These are phyloP conservation scores for Trypanosoma brucei DNA, from an alignment of 208 protist species.

Conservation along the genomic window DNA sequence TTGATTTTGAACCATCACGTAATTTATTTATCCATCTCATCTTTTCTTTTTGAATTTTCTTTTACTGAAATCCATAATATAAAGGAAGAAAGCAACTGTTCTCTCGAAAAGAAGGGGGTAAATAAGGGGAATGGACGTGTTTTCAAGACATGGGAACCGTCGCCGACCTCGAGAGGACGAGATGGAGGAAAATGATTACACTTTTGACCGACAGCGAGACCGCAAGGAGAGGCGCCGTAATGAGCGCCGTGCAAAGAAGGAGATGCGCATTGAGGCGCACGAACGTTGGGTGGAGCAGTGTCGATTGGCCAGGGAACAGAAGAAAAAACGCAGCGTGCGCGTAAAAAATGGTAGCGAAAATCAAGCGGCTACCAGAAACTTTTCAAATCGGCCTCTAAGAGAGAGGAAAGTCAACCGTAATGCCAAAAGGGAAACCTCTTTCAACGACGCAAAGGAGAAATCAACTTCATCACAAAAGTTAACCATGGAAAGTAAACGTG, in stretches of 20 bases:
- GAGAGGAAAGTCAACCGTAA: no score
- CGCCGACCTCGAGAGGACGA: conserved; percentile 4
- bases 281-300: conserved; percentile 46
- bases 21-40: no score
- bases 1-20: no score
- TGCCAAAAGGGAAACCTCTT: no score
- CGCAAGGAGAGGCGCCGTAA: conserved; percentile 58
- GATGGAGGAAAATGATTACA: conserved; percentile 1
- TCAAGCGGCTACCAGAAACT: no score
- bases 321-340: conserved; percentile 5
- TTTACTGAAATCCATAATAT: neutral
- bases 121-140: neutral
- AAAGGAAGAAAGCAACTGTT: neutral
- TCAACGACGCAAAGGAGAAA: conserved; percentile 13
- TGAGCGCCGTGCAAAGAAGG: conserved; percentile 42
- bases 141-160: neutral
- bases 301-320: conserved; percentile 15
- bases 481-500: conserved; percentile 4
- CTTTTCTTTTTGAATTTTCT: no score
- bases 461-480: conserved; percentile 4
- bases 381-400: no score
- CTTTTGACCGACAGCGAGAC: conserved; percentile 38
- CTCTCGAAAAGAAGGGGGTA: neutral
- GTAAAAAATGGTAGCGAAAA: no score
- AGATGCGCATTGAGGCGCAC: conserved; percentile 50